phyloP scores from a whole-genome alignment of 164 flowering plant species.

The Nelumbo lutea region DNA sequence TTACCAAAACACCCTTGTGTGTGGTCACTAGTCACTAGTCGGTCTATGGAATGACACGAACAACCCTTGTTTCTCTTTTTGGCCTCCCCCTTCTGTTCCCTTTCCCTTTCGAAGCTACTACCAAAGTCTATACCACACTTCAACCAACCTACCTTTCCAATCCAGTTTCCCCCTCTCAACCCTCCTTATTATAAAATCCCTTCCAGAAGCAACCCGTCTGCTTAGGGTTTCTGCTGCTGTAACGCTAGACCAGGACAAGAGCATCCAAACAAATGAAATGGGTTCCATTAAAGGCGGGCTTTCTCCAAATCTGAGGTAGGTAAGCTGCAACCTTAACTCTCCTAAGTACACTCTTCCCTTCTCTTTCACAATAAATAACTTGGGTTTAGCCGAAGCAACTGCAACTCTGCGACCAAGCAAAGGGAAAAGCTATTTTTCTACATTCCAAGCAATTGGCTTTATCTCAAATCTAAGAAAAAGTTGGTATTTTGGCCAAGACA shows the following conservation, averaged over 20 bases:
- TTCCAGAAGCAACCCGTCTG: not conserved
- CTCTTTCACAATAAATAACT: not conserved
- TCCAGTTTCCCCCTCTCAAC: too few species aligned
- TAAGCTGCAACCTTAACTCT: slow-evolving; percentile 15
- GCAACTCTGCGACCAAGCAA: not conserved
- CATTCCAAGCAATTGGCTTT: slow-evolving; percentile 9
- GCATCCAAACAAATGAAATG: not conserved
- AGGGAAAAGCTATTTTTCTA: slow-evolving; percentile 2
- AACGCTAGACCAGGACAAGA: slow-evolving; percentile 13
- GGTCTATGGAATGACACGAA: not conserved
- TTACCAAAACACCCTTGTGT: not conserved
- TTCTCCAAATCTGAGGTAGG: slow-evolving; percentile 17
- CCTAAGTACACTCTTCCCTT: not conserved
- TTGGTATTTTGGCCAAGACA: not conserved
- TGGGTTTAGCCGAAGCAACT: not conserved
- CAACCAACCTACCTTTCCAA: slow-evolving; percentile 1
- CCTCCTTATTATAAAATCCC: slow-evolving; percentile 6
- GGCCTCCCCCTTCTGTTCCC: not conserved
- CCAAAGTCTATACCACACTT: not conserved
- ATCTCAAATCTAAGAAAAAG: slow-evolving; percentile 7
- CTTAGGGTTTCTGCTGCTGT: slow-evolving; percentile 14
- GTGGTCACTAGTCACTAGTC: too few species aligned
- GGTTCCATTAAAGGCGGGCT: slow-evolving; percentile 17
- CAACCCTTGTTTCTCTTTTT: slow-evolving; percentile 7
- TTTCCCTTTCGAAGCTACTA: slow-evolving; percentile 10